Conservation (phyloP, 108 stramenopile species). For the Pseudonitzschia multiseries region DNA sequence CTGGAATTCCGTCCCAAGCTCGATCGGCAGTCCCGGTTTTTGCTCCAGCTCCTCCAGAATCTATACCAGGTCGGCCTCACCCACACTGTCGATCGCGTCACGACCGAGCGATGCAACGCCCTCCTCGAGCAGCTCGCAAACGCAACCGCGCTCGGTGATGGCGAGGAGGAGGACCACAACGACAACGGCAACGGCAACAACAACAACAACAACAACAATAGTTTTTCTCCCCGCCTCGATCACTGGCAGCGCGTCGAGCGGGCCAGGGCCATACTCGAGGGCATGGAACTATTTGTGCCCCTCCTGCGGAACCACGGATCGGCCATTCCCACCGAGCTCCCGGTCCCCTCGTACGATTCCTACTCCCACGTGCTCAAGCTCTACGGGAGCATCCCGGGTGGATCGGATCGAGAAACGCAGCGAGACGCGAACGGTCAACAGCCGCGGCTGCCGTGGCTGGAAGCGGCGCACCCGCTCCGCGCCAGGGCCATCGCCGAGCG, state of each 20-base stretch:
- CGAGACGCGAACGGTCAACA: no score
- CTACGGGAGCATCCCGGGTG: neutral
- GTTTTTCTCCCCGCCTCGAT: neutral
- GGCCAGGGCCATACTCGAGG: slow-evolving; percentile 22
- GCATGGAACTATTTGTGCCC: slow-evolving; percentile 23
- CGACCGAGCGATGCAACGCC: slow-evolving; percentile 25
- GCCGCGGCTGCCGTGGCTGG: no score
- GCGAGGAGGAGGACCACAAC: no score
- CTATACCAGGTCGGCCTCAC: slow-evolving; percentile 29
- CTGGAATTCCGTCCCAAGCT: neutral
- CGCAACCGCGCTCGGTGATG: no score
- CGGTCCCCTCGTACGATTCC: slow-evolving; percentile 28
- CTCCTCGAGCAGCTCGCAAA: slow-evolving; percentile 11
- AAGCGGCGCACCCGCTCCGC: neutral
- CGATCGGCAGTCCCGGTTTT: slow-evolving; percentile 27
- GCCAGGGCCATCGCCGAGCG: neutral
- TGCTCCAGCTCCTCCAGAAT: slow-evolving; percentile 23
- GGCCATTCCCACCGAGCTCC: slow-evolving; percentile 10
- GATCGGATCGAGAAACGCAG: no score
- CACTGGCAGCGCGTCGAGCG: slow-evolving; percentile 37
- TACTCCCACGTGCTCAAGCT: slow-evolving; percentile 26
- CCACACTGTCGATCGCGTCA: slow-evolving; percentile 27
- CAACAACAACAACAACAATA: neutral
- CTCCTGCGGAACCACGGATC: neutral
- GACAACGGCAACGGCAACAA: neutral